These are phyloP conservation scores for Aspergillus persii DNA, from an alignment of 2,329 filamentous ascomycete species.

Conservation along the genomic window DNA sequence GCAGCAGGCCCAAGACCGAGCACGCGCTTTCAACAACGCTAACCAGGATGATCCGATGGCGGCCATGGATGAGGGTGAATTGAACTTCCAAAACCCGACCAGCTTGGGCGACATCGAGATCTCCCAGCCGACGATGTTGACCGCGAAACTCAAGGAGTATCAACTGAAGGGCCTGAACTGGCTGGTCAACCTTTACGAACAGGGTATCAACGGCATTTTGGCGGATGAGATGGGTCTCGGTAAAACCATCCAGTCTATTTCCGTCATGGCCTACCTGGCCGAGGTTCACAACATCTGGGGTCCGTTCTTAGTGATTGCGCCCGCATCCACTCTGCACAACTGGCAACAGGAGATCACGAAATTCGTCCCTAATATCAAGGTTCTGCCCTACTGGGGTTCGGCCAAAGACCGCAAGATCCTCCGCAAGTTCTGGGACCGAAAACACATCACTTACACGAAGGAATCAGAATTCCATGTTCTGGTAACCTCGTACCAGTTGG, in stretches of 20 bases:
- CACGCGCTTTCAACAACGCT: conserved; percentile 91
- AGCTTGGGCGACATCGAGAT: conserved; percentile 93
- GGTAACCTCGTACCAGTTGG: conserved; percentile 94
- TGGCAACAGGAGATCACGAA: conserved; percentile 98
- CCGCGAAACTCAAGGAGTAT: conserved; percentile 94
- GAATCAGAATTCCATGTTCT: conserved; percentile 95
- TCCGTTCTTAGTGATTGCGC: conserved; percentile 93
- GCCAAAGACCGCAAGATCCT: conserved; percentile 92
- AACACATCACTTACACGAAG: conserved; percentile 91
- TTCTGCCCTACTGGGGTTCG: conserved; percentile 95
- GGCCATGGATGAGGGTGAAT: conserved; percentile 88
- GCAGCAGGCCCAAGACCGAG: conserved; percentile 88
- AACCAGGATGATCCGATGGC: conserved; percentile 58
- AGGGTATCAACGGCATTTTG: conserved; percentile 98
- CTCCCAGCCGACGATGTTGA: conserved; percentile 88
- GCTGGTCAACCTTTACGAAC: conserved; percentile 98
- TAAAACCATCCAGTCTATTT: conserved; percentile 98
- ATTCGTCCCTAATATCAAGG: conserved; percentile 93
- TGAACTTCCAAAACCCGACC: conserved; percentile 99
- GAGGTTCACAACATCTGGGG: conserved; percentile 99
- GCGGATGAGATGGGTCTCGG: conserved; percentile 99
- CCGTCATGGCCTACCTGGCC: conserved; percentile 97
- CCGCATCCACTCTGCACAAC: conserved; percentile 94
- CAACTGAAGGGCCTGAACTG: conserved; percentile 99
- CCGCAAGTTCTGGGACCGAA: conserved; percentile 98